Evolutionary conservation across 1,139 yeast genomes (phyloP).

Genomic region (Candida frijolesensis): DNA sequence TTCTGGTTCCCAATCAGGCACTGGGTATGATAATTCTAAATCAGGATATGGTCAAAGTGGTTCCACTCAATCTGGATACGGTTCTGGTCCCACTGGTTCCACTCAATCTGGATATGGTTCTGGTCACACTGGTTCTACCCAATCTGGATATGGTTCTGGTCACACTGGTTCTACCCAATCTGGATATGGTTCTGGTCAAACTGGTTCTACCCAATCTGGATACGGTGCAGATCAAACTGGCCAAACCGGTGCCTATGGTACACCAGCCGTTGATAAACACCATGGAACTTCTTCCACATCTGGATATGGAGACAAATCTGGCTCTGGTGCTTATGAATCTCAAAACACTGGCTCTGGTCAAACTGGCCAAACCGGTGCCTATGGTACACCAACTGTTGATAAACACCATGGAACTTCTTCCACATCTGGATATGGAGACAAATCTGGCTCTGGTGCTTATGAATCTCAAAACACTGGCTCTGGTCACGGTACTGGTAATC

Average conservation of each 20-base stretch:
- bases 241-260: background rate
- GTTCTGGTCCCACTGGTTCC: background rate
- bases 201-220: background rate
- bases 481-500: no score
- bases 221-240: background rate
- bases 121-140: background rate
- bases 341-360: no score
- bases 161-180: background rate
- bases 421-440: constrained; percentile 8
- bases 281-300: background rate
- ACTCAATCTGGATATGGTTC: background rate
- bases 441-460: constrained; percentile 6
- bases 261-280: background rate
- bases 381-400: background rate
- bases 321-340: constrained; percentile 6
- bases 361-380: background rate
- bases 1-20: background rate
- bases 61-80: background rate
- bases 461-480: constrained; percentile 8
- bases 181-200: background rate
- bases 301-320: constrained; percentile 11
- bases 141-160: constrained; percentile 1
- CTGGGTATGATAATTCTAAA: constrained; percentile 2
- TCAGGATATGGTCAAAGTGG: constrained; percentile 2
- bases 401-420: background rate